phyloP scores from a whole-genome alignment of 306 rosid species.

The Gastrolobium bilobum region DNA sequence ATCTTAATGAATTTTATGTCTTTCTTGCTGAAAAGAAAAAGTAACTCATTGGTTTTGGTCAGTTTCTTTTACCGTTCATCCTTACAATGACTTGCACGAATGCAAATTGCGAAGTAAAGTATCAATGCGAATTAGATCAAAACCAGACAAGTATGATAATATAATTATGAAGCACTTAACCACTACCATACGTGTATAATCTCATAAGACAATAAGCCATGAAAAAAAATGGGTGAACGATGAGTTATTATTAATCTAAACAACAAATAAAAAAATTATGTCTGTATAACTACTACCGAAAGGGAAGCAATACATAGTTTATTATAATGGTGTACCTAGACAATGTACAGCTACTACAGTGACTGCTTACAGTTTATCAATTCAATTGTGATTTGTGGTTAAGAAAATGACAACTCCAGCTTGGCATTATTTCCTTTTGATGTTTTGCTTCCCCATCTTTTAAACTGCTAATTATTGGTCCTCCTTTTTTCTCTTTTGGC shows the following conservation, averaged over 20 bases:
- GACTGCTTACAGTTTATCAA: not conserved
- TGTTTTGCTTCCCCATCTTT: not conserved
- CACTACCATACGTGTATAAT: not conserved
- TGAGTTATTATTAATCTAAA: not conserved
- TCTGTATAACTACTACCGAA: not conserved
- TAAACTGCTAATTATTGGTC: not conserved
- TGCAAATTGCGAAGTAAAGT: not conserved
- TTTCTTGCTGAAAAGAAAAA: no score
- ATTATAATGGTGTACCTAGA: not conserved
- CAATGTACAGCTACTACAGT: not conserved
- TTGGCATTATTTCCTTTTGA: conserved; percentile 18
- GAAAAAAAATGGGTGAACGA: not conserved
- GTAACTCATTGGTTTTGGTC: no score
- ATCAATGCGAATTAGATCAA: not conserved
- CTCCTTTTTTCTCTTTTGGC: not conserved
- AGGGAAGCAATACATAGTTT: not conserved
- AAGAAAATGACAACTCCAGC: conserved; percentile 27
- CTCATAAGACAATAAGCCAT: not conserved
- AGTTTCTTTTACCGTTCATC: no score
- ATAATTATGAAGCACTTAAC: conserved; percentile 12
- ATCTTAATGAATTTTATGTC: no score
- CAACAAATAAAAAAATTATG: not conserved
- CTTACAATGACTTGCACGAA: no score
- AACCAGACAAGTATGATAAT: not conserved
- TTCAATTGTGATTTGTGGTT: not conserved